Base-by-base conservation (phyloP, 441 rosid genomes). In the Manihot esculenta region DNA sequence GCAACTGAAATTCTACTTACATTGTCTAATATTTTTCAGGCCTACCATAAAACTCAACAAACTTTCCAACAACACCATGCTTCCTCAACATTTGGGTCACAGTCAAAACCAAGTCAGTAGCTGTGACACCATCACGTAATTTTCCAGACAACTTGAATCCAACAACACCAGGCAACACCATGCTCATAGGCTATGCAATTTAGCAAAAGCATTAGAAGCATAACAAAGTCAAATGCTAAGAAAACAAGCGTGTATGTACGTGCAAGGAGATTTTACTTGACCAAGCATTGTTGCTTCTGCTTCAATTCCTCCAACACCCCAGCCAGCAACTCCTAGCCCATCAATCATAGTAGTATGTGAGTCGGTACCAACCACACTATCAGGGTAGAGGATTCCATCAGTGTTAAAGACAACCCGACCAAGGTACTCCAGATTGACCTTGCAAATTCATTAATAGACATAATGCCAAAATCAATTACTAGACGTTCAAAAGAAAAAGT, bases 241-340 rank as follows among this genome's bases (percentile, higher is more conserved):
- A 41, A 2, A 44, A 2, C 14, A 62, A 21, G 3, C 48, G 1
- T 11, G 58, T 10, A 15, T 54, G 0, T 23, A 53, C 20, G 18
- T 23, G 49, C 33, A 62, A 44, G n/a, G 14, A 48, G 33, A 12
- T 13, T 10, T 27, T 83, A 92, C 98, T 96, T 94, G 99, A 74
- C 99, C 99, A 80, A 92, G 97, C 98, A 94, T 94, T 59, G 96
- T 78, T 21, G 99, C 97, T 81, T 94, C 98, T 65, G 99, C 97
- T 86, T 94, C 99, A 70, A 94, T 94, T 62, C 98, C 99, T 74
- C 99, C 99, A 77, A 94, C 99, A 66, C 99, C 99, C 99, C 98
- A 94, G 66, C 99, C 99, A 80, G 99, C 97, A 77, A 94, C 99
- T 81, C 99, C 99, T 74, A 95, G 66, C 67, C 99, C 99, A 85